Evolutionary conservation across 176 grass and related monocot genomes (phyloP), one percentile per base, ranked within the genome.

Genomic region (Cenchrus purpureus): DNA sequence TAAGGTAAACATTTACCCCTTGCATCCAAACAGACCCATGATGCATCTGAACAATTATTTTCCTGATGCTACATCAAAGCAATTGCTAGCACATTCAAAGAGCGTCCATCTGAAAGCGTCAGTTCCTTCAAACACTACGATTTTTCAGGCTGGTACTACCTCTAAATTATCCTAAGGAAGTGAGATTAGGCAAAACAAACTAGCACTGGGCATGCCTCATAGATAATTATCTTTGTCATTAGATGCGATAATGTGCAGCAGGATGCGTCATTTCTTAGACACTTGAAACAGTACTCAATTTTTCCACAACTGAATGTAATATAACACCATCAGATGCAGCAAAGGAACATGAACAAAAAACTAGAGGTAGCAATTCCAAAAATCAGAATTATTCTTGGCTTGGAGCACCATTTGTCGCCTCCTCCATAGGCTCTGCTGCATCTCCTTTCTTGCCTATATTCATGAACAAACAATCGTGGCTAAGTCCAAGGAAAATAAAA

Each of bases 371-470:
- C 19, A 48, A 87, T 84, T 81, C 64, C n/a, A 69, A 87, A 82
- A 84, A 81, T 71, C 17, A 77, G 67, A 87, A 56, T 65, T 85
- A 92, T 92, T 79, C 90, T 79, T 87, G 78, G 61, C 70, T 64
- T 63, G 84, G 65, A 34, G 90, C 89, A 88, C 85, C 91, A 56
- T 94, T 83, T 56, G 95, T 82, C 60, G 82, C 65, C 51, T 89
- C 85, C 43, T 94, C 91, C 94, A 92, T 94, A 5, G 91, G 84
- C 66, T 94, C 93, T 65, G 88, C 91, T 64, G 89, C 72, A 17
- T 98, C 93, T 15, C 75, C 88, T 79, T 97, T 99, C 79, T 99
- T 97, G 51, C 94, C 97, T 99, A 73, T 68, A 87, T 56, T 82
- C 3, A 87, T 66, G 17, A 62, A 16, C 19, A 81, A 55, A 82